A percentile compares a stretch with the other conserved stretches of the same genome.
phyloP scores from a whole-genome alignment of 106 monocot genomes.

The Allium sativum region DNA sequence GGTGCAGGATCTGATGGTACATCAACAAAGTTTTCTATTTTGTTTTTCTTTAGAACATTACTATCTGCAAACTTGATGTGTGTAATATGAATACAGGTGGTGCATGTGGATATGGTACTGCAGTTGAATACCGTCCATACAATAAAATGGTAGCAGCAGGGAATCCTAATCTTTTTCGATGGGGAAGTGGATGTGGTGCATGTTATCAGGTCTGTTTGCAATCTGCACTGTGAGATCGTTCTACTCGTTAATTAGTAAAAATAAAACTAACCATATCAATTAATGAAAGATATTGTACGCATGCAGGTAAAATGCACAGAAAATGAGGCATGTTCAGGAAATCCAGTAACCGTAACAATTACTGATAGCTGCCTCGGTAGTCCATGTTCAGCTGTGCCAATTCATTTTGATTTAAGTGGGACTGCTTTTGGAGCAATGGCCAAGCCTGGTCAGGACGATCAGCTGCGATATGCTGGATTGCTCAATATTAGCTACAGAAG shows the following conservation, averaged over 20 bases:
- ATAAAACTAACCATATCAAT: neutral
- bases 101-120: conserved; percentile 56
- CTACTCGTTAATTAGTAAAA: too few species aligned
- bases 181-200: conserved; percentile 73
- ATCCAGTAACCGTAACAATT: conserved; percentile 56
- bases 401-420: conserved; percentile 67
- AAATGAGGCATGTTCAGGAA: conserved; percentile 47
- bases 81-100: too few species aligned
- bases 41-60: too few species aligned
- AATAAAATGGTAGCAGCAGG: conserved; percentile 57
- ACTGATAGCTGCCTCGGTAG: conserved; percentile 76
- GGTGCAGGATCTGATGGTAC: too few species aligned
- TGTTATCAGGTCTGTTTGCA: conserved; percentile 44
- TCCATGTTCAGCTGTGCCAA: conserved; percentile 27
- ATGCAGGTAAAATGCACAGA: conserved; percentile 3
- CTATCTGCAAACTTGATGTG: too few species aligned
- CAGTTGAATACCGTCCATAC: conserved; percentile 47
- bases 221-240: neutral
- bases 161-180: conserved; percentile 43
- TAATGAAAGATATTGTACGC: too few species aligned
- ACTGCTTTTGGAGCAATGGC: conserved; percentile 76
- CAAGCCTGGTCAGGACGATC: conserved; percentile 29
- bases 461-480: conserved; percentile 39
- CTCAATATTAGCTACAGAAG: conserved; percentile 25
- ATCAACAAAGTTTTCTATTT: too few species aligned